Evolutionary conservation across 2,329 filamentous ascomycete species (phyloP).

Genomic region (Dactylellina haptotyla): DNA sequence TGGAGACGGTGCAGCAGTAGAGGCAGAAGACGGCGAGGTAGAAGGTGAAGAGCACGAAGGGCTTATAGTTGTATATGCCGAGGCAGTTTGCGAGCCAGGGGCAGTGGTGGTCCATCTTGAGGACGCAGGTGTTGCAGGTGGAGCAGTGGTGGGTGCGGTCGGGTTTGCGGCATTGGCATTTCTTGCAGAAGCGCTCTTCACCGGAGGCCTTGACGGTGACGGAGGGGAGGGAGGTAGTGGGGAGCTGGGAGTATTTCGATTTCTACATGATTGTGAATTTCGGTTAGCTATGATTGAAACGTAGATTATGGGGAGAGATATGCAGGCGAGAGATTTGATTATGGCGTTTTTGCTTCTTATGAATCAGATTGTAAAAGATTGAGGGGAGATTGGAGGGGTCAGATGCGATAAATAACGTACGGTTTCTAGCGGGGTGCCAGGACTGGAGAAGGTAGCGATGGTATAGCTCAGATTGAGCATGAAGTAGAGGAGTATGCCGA

Average conservation of each 20-base stretch:
- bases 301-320: neutral
- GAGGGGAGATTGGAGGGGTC: neutral
- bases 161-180: slow-evolving; percentile 92
- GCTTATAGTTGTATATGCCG: slow-evolving; percentile 92
- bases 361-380: too few relatives aligned
- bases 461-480: slow-evolving; percentile 91
- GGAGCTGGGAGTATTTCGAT: slow-evolving; percentile 80
- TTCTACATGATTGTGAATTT: slow-evolving; percentile 57
- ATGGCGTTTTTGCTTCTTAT: too few relatives aligned
- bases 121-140: slow-evolving; percentile 88
- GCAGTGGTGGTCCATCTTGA: slow-evolving; percentile 99
- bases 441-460: slow-evolving; percentile 89
- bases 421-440: slow-evolving; percentile 71
- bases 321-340: too few relatives aligned
- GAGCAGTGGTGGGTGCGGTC: slow-evolving; percentile 97
- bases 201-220: slow-evolving; percentile 94
- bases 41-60: slow-evolving; percentile 89
- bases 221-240: slow-evolving; percentile 75
- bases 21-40: slow-evolving; percentile 90
- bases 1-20: slow-evolving; percentile 79
- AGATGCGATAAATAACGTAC: slow-evolving; percentile 36
- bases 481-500: slow-evolving; percentile 77
- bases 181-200: slow-evolving; percentile 91
- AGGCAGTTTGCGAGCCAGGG: slow-evolving; percentile 98
- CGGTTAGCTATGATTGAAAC: neutral